phyloP scores from a whole-genome alignment of 2,329 filamentous ascomycete genomes.

The Cladosporium oxysporum region DNA sequence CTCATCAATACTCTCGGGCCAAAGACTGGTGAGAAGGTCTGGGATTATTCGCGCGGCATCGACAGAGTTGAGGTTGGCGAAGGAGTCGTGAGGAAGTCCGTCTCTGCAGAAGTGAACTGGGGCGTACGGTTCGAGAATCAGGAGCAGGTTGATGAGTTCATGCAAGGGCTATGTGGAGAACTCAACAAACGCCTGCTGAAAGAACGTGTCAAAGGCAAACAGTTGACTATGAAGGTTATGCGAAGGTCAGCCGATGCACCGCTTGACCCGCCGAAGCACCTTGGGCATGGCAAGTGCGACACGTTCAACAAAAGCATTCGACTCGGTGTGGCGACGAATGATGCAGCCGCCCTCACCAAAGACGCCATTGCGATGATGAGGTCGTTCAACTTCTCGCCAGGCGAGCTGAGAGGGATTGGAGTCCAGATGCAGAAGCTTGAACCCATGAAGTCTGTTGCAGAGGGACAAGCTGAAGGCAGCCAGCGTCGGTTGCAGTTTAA shows the following conservation, averaged over 20 bases:
- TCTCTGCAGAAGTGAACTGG: slow-evolving; percentile 98
- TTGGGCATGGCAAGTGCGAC: slow-evolving; percentile 94
- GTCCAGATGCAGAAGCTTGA: slow-evolving; percentile 94
- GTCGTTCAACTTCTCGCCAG: slow-evolving; percentile 80
- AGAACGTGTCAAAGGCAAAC: slow-evolving; percentile 81
- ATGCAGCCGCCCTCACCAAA: slow-evolving; percentile 68
- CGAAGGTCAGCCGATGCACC: slow-evolving; percentile 81
- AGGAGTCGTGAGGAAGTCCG: slow-evolving; percentile 83
- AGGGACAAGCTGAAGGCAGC: slow-evolving; percentile 65
- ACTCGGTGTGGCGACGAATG: slow-evolving; percentile 83
- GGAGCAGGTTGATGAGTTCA: slow-evolving; percentile 89
- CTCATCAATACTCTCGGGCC: slow-evolving; percentile 75
- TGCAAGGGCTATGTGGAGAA: slow-evolving; percentile 81
- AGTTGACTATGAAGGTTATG: slow-evolving; percentile 95
- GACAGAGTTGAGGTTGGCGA: slow-evolving; percentile 84
- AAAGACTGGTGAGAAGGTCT: slow-evolving; percentile 88
- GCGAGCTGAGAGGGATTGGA: slow-evolving; percentile 88
- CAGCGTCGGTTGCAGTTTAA: slow-evolving; percentile 79
- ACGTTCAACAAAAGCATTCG: slow-evolving; percentile 84
- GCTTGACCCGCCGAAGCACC: slow-evolving; percentile 85
- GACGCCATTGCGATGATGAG: slow-evolving; percentile 84
- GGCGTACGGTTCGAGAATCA: slow-evolving; percentile 93
- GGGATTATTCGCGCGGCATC: slow-evolving; percentile 86
- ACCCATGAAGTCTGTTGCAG: slow-evolving; percentile 62
- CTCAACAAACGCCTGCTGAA: slow-evolving; percentile 77